Conservation (phyloP, 2,329 filamentous ascomycete genomes). For the Scedosporium minutisporum region DNA sequence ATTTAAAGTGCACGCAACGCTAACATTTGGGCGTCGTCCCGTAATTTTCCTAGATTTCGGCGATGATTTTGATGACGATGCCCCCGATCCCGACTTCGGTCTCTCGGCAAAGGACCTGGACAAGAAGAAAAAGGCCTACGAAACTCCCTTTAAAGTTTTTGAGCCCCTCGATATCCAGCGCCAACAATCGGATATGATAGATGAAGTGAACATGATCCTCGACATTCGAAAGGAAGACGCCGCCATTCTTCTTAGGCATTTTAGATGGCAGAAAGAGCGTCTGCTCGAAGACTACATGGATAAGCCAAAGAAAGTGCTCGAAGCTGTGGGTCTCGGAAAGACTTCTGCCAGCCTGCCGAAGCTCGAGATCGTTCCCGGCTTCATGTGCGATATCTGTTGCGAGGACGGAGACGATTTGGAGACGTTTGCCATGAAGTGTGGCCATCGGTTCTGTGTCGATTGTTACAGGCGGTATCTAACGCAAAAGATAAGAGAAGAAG, state of each 20-base stretch:
- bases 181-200: slow-evolving; percentile 77
- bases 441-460: slow-evolving; percentile 82
- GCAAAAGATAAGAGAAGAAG: slow-evolving; percentile 92
- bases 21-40: not conserved
- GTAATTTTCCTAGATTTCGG: slow-evolving; percentile 38
- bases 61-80: slow-evolving; percentile 45
- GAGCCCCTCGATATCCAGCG: slow-evolving; percentile 70
- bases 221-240: slow-evolving; percentile 82
- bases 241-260: slow-evolving; percentile 80
- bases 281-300: slow-evolving; percentile 97
- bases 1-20: not conserved
- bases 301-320: slow-evolving; percentile 64
- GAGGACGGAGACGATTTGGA: slow-evolving; percentile 70
- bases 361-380: slow-evolving; percentile 63
- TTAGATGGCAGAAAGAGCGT: slow-evolving; percentile 93
- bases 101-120: slow-evolving; percentile 51
- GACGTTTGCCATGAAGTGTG: slow-evolving; percentile 91
- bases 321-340: slow-evolving; percentile 71
- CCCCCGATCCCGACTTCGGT: slow-evolving; percentile 45
- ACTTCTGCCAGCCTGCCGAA: slow-evolving; percentile 52
- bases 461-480: slow-evolving; percentile 87
- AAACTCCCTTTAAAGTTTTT: slow-evolving; percentile 77
- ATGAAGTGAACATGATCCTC: slow-evolving; percentile 85
- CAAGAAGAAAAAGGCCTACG: slow-evolving; percentile 66
- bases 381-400: slow-evolving; percentile 92